phyloP scores from a whole-genome alignment of 148 eudicot species.

The Vaccinium macrocarpon region DNA sequence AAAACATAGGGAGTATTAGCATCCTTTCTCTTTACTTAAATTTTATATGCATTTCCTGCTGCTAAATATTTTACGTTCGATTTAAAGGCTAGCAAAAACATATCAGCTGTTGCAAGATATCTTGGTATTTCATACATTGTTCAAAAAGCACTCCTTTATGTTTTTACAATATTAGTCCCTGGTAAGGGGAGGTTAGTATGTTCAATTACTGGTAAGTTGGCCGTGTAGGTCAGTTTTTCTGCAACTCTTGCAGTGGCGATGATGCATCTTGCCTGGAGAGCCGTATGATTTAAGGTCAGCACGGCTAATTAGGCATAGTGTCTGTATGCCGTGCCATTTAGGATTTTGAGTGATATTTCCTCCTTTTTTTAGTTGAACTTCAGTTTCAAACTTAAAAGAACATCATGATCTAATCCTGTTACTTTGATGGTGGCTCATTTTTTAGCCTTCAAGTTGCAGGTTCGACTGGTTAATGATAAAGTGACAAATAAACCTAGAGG shows the following conservation, averaged over 20 bases:
- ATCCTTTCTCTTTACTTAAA: slow-evolving; percentile 47
- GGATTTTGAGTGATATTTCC: slow-evolving; percentile 35
- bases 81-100: slow-evolving; percentile 59
- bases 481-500: slow-evolving; percentile 85
- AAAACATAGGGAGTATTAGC: slow-evolving; percentile 56
- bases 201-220: slow-evolving; percentile 62
- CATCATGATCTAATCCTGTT: slow-evolving; percentile 15
- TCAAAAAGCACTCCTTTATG: neutral
- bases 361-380: slow-evolving; percentile 12
- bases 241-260: slow-evolving; percentile 69
- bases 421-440: slow-evolving; percentile 13
- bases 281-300: slow-evolving; percentile 87
- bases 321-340: slow-evolving; percentile 84
- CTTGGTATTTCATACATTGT: slow-evolving; percentile 52
- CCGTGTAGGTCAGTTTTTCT: slow-evolving; percentile 48
- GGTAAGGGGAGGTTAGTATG: slow-evolving; percentile 78
- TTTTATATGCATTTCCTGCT: slow-evolving; percentile 46
- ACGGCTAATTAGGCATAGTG: slow-evolving; percentile 92
- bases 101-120: slow-evolving; percentile 67
- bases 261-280: slow-evolving; percentile 73
- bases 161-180: slow-evolving; percentile 42
- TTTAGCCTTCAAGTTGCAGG: slow-evolving; percentile 38
- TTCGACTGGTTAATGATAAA: slow-evolving; percentile 72
- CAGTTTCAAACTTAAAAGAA: slow-evolving; percentile 1
- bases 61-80: slow-evolving; percentile 56